These are phyloP conservation scores for Mrakia blollopis DNA, from an alignment of 768 basidiomycete species.

Conservation along the genomic window DNA sequence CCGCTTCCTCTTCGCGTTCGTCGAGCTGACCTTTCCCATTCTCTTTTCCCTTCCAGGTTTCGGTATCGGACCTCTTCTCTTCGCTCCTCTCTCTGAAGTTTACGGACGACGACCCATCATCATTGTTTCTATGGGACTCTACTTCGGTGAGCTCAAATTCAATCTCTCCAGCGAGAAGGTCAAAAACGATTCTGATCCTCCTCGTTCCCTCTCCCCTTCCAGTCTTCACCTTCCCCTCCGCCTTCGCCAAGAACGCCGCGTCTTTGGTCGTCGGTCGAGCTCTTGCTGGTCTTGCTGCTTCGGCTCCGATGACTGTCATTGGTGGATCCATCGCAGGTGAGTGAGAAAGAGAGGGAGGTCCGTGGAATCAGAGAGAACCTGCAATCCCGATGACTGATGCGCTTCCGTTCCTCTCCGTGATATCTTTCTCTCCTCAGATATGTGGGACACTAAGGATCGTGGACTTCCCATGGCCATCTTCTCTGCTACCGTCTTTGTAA, in stretches of 20 bases:
- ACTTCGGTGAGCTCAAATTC: constrained; percentile 25
- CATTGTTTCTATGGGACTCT: constrained; percentile 38
- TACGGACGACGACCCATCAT: constrained; percentile 40
- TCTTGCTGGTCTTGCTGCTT: constrained; percentile 40
- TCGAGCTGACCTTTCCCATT: too few species aligned
- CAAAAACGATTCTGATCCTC: neutral
- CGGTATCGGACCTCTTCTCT: constrained; percentile 42
- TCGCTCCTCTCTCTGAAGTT: constrained; percentile 41
- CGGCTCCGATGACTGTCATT: constrained; percentile 39
- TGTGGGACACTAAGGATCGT: constrained; percentile 40
- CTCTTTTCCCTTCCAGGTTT: constrained; percentile 16
- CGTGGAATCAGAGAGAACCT: too few species aligned
- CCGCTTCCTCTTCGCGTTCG: too few species aligned
- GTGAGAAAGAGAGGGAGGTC: too few species aligned
- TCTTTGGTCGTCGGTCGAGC: constrained; percentile 41
- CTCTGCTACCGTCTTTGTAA: constrained; percentile 34
- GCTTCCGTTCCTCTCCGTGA: too few species aligned
- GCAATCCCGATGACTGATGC: too few species aligned
- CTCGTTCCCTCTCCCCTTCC: neutral
- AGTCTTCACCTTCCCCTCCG: constrained; percentile 44
- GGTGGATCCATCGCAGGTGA: constrained; percentile 11
- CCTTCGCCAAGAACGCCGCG: constrained; percentile 39
- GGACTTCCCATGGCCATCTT: constrained; percentile 43
- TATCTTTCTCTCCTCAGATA: too few species aligned
- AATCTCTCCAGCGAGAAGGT: neutral